Evolutionary conservation across 371 early-diverging fungal species (phyloP).

Genomic region (Zopfochytrium polystomum): DNA sequence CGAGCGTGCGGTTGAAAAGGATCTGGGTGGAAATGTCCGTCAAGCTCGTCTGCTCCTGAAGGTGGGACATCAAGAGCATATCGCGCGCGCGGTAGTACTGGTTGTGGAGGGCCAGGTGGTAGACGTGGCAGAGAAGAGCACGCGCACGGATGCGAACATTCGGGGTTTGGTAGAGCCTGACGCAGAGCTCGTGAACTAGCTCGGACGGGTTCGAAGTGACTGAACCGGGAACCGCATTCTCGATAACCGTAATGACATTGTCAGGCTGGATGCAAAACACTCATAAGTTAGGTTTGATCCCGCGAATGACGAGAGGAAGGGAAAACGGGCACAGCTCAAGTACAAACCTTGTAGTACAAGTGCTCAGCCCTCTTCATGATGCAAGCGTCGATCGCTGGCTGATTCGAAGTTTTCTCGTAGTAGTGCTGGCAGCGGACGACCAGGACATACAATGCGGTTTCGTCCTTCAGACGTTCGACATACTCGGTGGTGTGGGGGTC

Average conservation of each 20-base stretch:
- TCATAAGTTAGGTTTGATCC: not conserved
- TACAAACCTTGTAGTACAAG: constrained; percentile 79
- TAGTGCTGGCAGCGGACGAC: constrained; percentile 85
- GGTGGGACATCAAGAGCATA: constrained; percentile 94
- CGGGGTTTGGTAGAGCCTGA: constrained; percentile 81
- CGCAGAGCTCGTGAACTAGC: constrained; percentile 77
- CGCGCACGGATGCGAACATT: constrained; percentile 85
- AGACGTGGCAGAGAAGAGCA: constrained; percentile 95
- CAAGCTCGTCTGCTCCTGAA: constrained; percentile 88
- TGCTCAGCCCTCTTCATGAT: constrained; percentile 90
- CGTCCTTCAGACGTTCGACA: constrained; percentile 89
- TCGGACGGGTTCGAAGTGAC: constrained; percentile 46
- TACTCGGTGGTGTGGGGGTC: constrained; percentile 97
- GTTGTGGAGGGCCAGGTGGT: constrained; percentile 92
- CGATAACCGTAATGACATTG: constrained; percentile 52
- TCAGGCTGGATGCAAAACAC: constrained; percentile 44
- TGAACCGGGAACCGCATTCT: constrained; percentile 30
- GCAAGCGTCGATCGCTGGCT: constrained; percentile 57
- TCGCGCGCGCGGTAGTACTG: constrained; percentile 91
- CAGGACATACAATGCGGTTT: constrained; percentile 78
- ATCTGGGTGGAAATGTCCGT: constrained; percentile 92
- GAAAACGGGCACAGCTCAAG: not conserved
- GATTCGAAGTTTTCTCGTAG: constrained; percentile 52
- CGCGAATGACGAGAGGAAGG: not conserved
- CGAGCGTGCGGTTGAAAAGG: constrained; percentile 92